phyloP scores from a whole-genome alignment of 805 yeast genomes.

The Candida michaelii region DNA sequence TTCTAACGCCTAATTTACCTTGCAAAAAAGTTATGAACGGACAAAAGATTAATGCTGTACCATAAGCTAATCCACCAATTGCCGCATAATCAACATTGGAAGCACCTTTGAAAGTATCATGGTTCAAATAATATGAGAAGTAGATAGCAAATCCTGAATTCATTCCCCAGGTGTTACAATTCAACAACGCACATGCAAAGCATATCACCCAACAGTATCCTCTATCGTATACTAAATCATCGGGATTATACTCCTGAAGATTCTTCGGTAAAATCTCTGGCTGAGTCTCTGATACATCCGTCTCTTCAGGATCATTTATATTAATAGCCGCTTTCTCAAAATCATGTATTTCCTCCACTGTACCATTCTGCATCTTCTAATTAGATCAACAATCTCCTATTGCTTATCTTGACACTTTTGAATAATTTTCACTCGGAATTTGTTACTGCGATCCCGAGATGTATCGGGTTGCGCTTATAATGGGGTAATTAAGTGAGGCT shows the following conservation, averaged over 20 bases:
- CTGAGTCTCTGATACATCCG: neutral
- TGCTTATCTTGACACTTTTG: neutral
- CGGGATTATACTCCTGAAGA: neutral
- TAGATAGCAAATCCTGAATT: slow-evolving; percentile 66
- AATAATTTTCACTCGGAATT: too few relatives aligned
- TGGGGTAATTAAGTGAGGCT: too few relatives aligned
- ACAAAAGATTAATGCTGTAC: slow-evolving; percentile 48
- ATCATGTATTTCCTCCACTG: neutral
- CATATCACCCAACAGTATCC: slow-evolving; percentile 69
- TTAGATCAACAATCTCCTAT: neutral
- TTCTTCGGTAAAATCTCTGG: neutral
- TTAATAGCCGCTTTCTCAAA: neutral
- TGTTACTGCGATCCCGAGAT: too few relatives aligned
- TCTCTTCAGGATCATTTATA: neutral
- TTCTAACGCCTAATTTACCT: slow-evolving; percentile 43
- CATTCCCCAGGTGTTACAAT: slow-evolving; percentile 73
- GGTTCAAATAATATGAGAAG: slow-evolving; percentile 52
- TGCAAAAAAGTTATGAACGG: slow-evolving; percentile 48
- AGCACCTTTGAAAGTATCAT: slow-evolving; percentile 53
- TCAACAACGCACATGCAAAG: slow-evolving; percentile 47
- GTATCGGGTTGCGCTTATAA: too few relatives aligned
- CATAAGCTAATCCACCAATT: slow-evolving; percentile 66
- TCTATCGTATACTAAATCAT: slow-evolving; percentile 40
- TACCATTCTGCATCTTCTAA: neutral
- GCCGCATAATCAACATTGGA: slow-evolving; percentile 58